A percentile compares a stretch with the other conserved stretches of the same genome.
Evolutionary conservation across 768 basidiomycete genomes (phyloP).

Genomic region (Rhodotorula kratochvilovae): DNA sequence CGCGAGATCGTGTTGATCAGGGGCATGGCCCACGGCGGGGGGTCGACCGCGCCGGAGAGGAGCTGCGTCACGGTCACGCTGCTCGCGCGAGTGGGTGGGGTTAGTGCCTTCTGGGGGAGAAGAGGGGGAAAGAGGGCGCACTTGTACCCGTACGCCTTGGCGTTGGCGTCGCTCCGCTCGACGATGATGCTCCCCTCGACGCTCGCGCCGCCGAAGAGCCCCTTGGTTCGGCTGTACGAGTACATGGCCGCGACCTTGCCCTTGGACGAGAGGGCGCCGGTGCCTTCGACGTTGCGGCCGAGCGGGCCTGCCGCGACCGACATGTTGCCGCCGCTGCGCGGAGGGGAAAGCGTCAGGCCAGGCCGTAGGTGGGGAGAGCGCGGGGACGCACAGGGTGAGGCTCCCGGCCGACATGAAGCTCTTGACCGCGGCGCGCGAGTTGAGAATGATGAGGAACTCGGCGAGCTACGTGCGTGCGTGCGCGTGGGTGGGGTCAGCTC

Average conservation of each 20-base stretch:
- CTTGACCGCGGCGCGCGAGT: conserved; percentile 64
- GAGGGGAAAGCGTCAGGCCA: background rate
- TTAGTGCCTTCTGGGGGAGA: background rate
- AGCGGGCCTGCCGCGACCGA: conserved; percentile 71
- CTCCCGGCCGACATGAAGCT: conserved; percentile 94
- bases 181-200: conserved; percentile 69
- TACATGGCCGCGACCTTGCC: conserved; percentile 91
- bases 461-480: conserved; percentile 43
- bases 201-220: conserved; percentile 87
- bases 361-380: background rate
- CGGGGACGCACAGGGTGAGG: conserved; percentile 52
- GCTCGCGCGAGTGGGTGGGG: background rate
- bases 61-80: conserved; percentile 73
- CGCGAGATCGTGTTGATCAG: conserved; percentile 70
- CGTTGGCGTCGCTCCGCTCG: conserved; percentile 88
- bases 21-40: conserved; percentile 71
- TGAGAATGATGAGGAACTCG: conserved; percentile 62
- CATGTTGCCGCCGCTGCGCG: conserved; percentile 43
- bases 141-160: conserved; percentile 62
- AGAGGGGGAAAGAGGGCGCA: background rate
- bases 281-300: conserved; percentile 85
- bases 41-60: conserved; percentile 67
- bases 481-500: background rate
- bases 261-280: conserved; percentile 71
- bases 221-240: conserved; percentile 63